phyloP scores from a whole-genome alignment of 352 stramenopile genomes.

The Phytopythium sindhum region DNA sequence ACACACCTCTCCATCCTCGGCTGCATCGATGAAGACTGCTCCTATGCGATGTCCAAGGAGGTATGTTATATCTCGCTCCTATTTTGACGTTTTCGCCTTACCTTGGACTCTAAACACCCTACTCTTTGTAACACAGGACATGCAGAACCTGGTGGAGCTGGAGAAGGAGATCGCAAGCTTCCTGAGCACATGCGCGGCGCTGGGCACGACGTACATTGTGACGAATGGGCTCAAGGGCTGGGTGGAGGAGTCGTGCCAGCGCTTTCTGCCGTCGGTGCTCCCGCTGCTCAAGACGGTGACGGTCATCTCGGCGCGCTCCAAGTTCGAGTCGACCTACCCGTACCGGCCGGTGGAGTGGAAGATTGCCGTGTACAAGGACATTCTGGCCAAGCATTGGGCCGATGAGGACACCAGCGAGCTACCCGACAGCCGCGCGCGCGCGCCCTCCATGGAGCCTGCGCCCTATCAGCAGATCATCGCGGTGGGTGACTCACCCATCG shows the following conservation, averaged over 20 bases:
- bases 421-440: conserved; percentile 15
- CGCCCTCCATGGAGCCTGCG: conserved; percentile 20
- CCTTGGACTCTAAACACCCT: neutral
- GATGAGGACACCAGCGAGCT: conserved; percentile 2
- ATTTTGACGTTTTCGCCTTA: neutral
- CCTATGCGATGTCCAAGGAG: conserved; percentile 38
- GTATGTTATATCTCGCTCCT: conserved; percentile 4
- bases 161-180: conserved; percentile 39
- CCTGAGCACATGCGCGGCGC: conserved; percentile 41
- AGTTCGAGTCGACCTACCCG: conserved; percentile 59
- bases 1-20: conserved; percentile 60
- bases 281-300: conserved; percentile 55
- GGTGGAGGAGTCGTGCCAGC: conserved; percentile 72
- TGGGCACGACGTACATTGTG: conserved; percentile 54
- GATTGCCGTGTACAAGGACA: conserved; percentile 60
- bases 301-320: conserved; percentile 61
- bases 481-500: conserved; percentile 64
- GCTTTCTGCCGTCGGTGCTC: conserved; percentile 58
- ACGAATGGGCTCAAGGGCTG: conserved; percentile 68
- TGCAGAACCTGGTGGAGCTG: conserved; percentile 29
- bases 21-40: conserved; percentile 48
- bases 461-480: conserved; percentile 54
- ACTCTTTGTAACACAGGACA: conserved; percentile 5
- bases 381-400: conserved; percentile 36
- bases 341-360: conserved; percentile 76